phyloP scores from a whole-genome alignment of 2,329 filamentous ascomycete genomes.

The Fusarium burgessii region DNA sequence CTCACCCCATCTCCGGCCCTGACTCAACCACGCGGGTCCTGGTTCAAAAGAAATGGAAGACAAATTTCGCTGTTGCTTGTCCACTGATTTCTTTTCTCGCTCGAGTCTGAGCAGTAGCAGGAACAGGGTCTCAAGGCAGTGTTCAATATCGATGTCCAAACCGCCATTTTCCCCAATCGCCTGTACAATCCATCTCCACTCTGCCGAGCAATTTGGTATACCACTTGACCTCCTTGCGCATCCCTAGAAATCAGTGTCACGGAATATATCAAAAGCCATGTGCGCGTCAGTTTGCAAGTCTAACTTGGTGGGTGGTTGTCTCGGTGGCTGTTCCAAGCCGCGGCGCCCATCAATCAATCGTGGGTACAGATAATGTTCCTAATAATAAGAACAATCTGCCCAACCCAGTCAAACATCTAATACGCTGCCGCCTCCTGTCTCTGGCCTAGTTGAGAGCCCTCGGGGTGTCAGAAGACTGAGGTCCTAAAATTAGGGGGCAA shows the following conservation, averaged over 20 bases:
- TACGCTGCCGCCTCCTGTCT: constrained; percentile 32
- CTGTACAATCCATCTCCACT: constrained; percentile 33
- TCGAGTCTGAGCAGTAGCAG: not conserved
- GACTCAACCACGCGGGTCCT: constrained; percentile 38
- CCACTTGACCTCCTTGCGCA: constrained; percentile 28
- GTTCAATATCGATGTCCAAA: constrained; percentile 45
- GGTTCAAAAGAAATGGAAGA: constrained; percentile 12
- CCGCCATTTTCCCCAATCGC: constrained; percentile 32
- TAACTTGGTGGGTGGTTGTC: constrained; percentile 5
- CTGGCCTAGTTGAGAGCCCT: constrained; percentile 25
- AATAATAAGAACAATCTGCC: constrained; percentile 33
- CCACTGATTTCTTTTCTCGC: constrained; percentile 32
- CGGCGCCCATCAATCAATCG: constrained; percentile 3
- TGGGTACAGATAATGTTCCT: constrained; percentile 3
- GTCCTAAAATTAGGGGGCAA: too few relatives aligned
- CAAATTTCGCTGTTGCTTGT: constrained; percentile 38
- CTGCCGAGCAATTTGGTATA: constrained; percentile 28
- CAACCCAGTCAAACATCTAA: constrained; percentile 39
- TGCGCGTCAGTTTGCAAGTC: constrained; percentile 10
- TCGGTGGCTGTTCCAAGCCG: constrained; percentile 17
- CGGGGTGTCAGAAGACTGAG: too few relatives aligned
- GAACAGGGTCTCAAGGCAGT: constrained; percentile 36
- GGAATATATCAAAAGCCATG: constrained; percentile 23
- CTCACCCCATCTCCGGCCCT: constrained; percentile 33
- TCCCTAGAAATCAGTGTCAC: not conserved